phyloP scores from a whole-genome alignment of 805 yeast species.

The Kazachstania taianensis region DNA sequence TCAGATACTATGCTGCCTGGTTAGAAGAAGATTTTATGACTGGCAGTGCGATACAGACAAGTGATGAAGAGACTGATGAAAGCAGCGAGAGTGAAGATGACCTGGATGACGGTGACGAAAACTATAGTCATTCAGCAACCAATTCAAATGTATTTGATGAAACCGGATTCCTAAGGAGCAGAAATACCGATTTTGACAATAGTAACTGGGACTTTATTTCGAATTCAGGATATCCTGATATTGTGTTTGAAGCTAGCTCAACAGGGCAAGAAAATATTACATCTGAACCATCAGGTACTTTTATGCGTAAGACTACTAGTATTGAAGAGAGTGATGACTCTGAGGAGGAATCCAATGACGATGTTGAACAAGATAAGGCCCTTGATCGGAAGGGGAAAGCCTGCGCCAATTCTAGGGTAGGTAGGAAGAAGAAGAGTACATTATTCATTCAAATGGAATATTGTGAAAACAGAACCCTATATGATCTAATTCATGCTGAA shows the following conservation, averaged over 20 bases:
- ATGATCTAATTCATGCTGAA: conserved; percentile 66
- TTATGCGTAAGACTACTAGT: conserved; percentile 13
- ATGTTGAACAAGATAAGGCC: conserved; percentile 1
- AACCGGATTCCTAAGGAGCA: conserved; percentile 24
- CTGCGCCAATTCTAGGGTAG: not conserved
- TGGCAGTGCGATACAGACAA: conserved; percentile 29
- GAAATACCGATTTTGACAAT: conserved; percentile 23
- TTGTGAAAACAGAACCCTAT: conserved; percentile 87
- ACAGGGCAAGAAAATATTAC: conserved; percentile 8
- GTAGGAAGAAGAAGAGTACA: conserved; percentile 43
- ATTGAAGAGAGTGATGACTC: conserved; percentile 12
- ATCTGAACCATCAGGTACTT: conserved; percentile 2
- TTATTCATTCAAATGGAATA: conserved; percentile 97
- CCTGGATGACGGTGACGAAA: conserved; percentile 10
- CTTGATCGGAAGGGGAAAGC: not conserved
- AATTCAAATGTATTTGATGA: conserved; percentile 15
- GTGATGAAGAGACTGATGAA: conserved; percentile 25
- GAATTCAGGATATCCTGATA: conserved; percentile 38
- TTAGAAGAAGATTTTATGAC: conserved; percentile 58
- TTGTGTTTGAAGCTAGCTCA: conserved; percentile 40
- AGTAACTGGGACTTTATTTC: conserved; percentile 58
- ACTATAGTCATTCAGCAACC: not conserved
- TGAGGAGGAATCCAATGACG: conserved; percentile 8
- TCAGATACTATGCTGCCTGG: conserved; percentile 96
- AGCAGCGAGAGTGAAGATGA: conserved; percentile 8